These are phyloP conservation scores for Chlorella variabilis DNA, from an alignment of 163 green algal genomes.

Conservation along the genomic window DNA sequence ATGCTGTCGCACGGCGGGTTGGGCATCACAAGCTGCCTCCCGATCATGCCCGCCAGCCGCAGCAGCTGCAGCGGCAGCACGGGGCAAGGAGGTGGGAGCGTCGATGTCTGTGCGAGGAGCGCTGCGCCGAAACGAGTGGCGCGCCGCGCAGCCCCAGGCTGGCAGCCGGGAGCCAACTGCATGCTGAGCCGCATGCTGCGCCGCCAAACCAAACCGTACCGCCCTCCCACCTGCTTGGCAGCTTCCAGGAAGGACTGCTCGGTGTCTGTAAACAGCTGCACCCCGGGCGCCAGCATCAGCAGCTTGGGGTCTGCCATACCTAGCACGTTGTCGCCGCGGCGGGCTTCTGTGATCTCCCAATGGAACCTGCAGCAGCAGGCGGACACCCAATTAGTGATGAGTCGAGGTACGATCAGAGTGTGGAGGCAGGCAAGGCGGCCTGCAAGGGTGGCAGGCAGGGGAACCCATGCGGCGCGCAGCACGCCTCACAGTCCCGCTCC, in stretches of 20 bases:
- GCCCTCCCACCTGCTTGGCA: neutral
- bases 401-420: neutral
- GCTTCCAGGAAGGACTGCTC: neutral
- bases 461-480: too few species aligned
- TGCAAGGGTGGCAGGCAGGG: too few species aligned
- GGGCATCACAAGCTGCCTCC: neutral
- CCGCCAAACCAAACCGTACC: too few species aligned
- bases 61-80: neutral
- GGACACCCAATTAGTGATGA: too few species aligned
- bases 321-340: neutral
- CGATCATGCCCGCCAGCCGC: neutral
- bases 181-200: too few species aligned
- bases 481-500: neutral
- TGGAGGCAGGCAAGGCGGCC: too few species aligned
- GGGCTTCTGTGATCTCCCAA: neutral
- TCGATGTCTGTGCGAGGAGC: too few species aligned
- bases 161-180: too few species aligned
- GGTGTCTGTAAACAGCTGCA: neutral
- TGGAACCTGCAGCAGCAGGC: neutral
- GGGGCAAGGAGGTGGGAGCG: neutral
- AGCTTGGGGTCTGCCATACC: neutral
- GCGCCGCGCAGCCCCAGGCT: too few species aligned
- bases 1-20: constrained; percentile 5
- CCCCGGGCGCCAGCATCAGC: neutral
- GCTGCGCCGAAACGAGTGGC: too few species aligned